Conservation (phyloP, 768 basidiomycete genomes). For the Brasilioporus rufonigricans region DNA sequence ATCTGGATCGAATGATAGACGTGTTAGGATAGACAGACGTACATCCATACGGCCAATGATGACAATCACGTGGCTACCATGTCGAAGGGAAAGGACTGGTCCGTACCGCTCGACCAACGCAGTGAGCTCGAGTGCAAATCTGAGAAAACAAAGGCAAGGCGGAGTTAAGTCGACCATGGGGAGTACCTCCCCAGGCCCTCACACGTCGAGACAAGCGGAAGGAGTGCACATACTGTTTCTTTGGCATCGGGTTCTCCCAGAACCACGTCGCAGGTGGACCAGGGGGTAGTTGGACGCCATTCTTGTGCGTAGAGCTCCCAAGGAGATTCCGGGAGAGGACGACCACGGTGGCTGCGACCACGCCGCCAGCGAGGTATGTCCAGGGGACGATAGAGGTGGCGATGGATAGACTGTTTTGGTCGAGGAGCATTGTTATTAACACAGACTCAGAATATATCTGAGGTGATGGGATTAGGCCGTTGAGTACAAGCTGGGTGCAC, state of each 20-base stretch:
- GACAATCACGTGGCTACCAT: constrained; percentile 33
- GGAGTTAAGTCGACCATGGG: background rate
- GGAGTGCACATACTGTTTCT: background rate
- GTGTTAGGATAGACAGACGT: background rate
- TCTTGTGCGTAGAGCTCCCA: background rate
- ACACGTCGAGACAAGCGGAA: too few species aligned
- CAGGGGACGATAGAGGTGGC: background rate
- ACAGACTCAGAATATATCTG: background rate
- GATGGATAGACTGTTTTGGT: background rate
- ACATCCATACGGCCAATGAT: constrained; percentile 21
- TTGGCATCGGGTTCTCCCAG: constrained; percentile 3
- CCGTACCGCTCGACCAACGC: constrained; percentile 56
- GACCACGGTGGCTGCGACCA: background rate
- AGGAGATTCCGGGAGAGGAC: background rate
- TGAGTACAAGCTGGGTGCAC: background rate
- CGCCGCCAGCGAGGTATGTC: background rate
- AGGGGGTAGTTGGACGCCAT: background rate
- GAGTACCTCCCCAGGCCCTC: background rate
- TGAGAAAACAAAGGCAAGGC: background rate
- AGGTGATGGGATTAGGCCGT: too few species aligned
- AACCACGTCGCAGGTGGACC: constrained; percentile 2
- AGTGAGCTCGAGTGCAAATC: constrained; percentile 32
- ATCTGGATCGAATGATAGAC: background rate
- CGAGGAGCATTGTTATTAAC: background rate
- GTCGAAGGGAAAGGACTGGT: constrained; percentile 50